Evolutionary conservation across 2,329 filamentous ascomycete genomes (phyloP), one percentile per base, ranked within the genome.

Genomic region (Fusarium sp.): DNA sequence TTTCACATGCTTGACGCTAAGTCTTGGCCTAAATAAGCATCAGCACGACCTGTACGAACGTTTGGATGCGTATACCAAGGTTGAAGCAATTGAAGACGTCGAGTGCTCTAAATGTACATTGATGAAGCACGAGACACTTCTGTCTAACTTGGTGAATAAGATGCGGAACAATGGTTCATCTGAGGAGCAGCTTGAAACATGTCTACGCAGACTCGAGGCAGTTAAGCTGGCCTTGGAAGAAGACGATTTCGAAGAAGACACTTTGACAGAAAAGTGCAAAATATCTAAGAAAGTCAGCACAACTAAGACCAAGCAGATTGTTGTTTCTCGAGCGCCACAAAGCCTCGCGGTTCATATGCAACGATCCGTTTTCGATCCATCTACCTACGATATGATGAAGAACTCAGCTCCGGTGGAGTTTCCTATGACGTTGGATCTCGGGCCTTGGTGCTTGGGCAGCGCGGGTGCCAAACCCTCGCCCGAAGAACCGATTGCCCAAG

Each of bases 101-200:
- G 91, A 97, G 74, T 99, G 96, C 77, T 87, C 90, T 17, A 96
- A 95, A 73, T 99, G 96, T 78, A 97, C 95, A 0, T 84, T 97
- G 2, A 78, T 94, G 10, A 86, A 86, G 55, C 80, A 81, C 19
- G 81, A 83, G 56, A 76, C 77, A 10, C 76, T 87, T 2, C 75
- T 90, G 46, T 79, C 77, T 1, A 81, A 79, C 10, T 73, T 90
- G 2, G 70, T 86, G 3, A 77, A 82, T 20, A 78, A 77, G 59
- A 75, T 79, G 40, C 76, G 76, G 32, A 75, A 77, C 2, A 70
- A 71, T 1, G 75, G 73, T 2, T 64, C 73, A 11, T 79, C 82
- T 20, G 81, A 85, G 11, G 83, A 87, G 53, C 79, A 82, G 34
- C 78, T 91, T 55, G 78, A 85, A 15, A 81, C 85, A 59, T 81